Evolutionary conservation across 1,284 basidiomycete genomes (phyloP), one percentile per base, ranked within the genome.

Genomic region (Sporisorium scitamineum): DNA sequence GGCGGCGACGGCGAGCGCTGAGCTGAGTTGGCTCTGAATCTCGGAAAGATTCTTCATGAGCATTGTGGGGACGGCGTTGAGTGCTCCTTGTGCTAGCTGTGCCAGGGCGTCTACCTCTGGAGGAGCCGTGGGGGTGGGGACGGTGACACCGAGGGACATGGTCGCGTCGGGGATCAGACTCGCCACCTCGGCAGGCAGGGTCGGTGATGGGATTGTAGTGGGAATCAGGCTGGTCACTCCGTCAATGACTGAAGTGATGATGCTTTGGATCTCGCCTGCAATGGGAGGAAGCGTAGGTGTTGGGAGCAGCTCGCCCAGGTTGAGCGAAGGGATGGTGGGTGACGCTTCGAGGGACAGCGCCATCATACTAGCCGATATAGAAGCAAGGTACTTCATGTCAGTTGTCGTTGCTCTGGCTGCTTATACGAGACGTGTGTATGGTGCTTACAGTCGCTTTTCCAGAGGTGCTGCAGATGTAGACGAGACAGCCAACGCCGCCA

Each of bases 401-500:
- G 34, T 34, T n/a, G n/a, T n/a, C n/a, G n/a, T n/a, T n/a, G n/a
- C n/a, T n/a, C n/a, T n/a, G n/a, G n/a, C n/a, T n/a, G n/a, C n/a
- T n/a, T n/a, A n/a, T n/a, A n/a, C n/a, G n/a, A n/a, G n/a, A n/a
- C n/a, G 0, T 39, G 3, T 18, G 18, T 29, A 7, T 29, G 6
- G 7, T 58, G 50, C 69, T 71, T 62, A 71, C 65, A 74, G 54
- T 61, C 71, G 71, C 52, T 74, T 74, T 18, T 74, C 58, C 9
- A 74, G 32, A 29, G 71, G 71, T 10, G 56, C 58, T 5, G 71
- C 71, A 14, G 32, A 61, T 10, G 69, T 70, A 6, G 58, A 51
- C 4, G 69, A 61, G 31, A 61, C 52, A 22, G 69, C 69, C 54
- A 70, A n/a, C 24, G 57, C 32, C 27, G 69, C 69, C 50, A 70